phyloP scores from a whole-genome alignment of 1,139 yeast species.

The Saccharomyces hybrid region DNA sequence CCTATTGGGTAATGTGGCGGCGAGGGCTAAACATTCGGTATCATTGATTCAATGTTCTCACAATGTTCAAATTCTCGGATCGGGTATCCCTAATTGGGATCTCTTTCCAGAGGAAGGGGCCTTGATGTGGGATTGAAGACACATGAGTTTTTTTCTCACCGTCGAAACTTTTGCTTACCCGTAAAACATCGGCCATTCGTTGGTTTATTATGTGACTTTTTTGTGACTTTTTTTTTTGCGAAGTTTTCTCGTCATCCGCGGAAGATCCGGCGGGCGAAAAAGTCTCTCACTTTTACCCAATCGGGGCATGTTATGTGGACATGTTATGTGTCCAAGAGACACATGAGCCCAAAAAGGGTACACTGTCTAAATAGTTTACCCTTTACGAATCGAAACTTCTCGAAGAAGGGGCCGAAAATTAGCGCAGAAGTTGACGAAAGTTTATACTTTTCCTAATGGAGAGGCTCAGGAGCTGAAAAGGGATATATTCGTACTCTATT shows the following conservation, averaged over 20 bases:
- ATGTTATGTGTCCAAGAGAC: background rate
- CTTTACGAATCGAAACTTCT: background rate
- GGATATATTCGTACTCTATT: background rate
- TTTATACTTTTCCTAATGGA: background rate
- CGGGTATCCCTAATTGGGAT: background rate
- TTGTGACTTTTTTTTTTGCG: background rate
- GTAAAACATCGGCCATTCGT: background rate
- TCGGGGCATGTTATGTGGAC: background rate
- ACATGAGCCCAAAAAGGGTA: background rate
- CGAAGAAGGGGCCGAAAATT: background rate
- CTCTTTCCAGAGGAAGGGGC: background rate
- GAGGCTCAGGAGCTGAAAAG: background rate
- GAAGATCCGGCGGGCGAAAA: background rate
- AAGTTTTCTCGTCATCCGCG: background rate
- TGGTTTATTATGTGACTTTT: background rate
- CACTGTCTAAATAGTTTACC: background rate
- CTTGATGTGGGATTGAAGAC: background rate
- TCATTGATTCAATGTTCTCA: background rate
- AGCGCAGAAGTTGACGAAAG: background rate
- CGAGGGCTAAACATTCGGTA: background rate
- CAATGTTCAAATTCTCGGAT: background rate
- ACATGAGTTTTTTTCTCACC: background rate
- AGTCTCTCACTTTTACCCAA: background rate
- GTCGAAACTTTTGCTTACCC: background rate
- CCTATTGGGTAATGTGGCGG: background rate